Percentiles rank a stretch among this genome's conserved stretches.
phyloP scores from a whole-genome alignment of 176 grass and related monocot genomes.

The Hsuehochloa calcarea region DNA sequence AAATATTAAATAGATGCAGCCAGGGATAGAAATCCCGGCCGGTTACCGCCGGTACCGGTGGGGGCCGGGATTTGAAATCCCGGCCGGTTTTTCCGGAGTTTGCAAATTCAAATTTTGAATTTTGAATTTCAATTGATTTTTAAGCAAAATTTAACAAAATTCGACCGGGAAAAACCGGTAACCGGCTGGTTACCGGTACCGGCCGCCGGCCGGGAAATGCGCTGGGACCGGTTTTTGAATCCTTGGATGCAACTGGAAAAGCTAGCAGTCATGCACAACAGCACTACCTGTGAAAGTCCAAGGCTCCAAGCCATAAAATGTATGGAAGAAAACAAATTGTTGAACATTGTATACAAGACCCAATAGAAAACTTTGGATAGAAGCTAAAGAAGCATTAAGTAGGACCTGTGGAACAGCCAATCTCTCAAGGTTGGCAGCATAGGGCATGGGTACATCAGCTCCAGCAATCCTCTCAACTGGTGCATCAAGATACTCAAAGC shows the following conservation, averaged over 20 bases:
- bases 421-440: slow-evolving; percentile 93
- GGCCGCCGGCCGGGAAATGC: too few species aligned
- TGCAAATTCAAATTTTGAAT: too few species aligned
- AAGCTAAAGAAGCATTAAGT: not conserved
- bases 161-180: too few species aligned
- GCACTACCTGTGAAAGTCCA: not conserved
- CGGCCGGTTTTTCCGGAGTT: too few species aligned
- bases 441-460: slow-evolving; percentile 95
- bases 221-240: too few species aligned
- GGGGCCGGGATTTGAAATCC: too few species aligned
- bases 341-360: not conserved
- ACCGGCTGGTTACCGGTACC: too few species aligned
- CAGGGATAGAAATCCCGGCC: too few species aligned
- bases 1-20: not conserved
- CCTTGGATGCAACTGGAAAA: slow-evolving; percentile 16
- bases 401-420: slow-evolving; percentile 93
- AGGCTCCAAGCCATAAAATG: not conserved
- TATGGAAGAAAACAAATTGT: not conserved
- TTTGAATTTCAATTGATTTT: too few species aligned
- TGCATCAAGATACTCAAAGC: slow-evolving; percentile 93
- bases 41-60: too few species aligned
- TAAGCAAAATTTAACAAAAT: too few species aligned
- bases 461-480: slow-evolving; percentile 92
- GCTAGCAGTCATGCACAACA: not conserved
- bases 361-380: slow-evolving; percentile 7